phyloP scores from a whole-genome alignment of 2,329 filamentous ascomycete genomes.

The Ceratocystis variospora region DNA sequence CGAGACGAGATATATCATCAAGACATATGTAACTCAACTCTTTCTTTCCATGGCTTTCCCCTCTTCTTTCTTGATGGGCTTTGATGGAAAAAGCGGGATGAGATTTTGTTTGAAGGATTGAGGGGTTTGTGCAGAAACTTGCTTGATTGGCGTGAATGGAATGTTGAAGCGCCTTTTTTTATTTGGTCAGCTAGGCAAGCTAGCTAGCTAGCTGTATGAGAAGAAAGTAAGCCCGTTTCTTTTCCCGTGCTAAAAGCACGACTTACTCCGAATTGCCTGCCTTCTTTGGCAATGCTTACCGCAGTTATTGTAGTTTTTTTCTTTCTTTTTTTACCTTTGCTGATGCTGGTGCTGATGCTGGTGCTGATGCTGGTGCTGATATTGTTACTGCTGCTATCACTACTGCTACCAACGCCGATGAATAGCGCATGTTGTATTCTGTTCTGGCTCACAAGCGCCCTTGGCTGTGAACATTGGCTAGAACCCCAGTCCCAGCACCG shows the following conservation, averaged over 20 bases:
- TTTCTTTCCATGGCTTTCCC: not conserved
- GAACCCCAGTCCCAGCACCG: not conserved
- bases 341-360: not conserved
- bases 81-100: constrained; percentile 1
- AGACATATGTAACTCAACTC: not conserved
- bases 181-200: too few relatives aligned
- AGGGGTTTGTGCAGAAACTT: constrained; percentile 11
- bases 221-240: not conserved
- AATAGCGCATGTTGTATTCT: not conserved
- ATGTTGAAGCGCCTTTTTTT: constrained; percentile 17
- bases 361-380: not conserved
- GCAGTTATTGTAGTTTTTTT: not conserved
- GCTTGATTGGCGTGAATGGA: constrained; percentile 18
- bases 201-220: not conserved
- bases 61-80: not conserved
- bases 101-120: constrained; percentile 9
- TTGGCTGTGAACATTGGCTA: not conserved
- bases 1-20: not conserved
- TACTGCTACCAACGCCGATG: not conserved
- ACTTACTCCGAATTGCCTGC: not conserved
- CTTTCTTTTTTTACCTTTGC: not conserved
- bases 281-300: not conserved
- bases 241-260: not conserved
- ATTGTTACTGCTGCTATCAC: not conserved
- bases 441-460: not conserved